Base-by-base conservation (phyloP, 306 rosid genomes). In the Glycyrrhiza uralensis region DNA sequence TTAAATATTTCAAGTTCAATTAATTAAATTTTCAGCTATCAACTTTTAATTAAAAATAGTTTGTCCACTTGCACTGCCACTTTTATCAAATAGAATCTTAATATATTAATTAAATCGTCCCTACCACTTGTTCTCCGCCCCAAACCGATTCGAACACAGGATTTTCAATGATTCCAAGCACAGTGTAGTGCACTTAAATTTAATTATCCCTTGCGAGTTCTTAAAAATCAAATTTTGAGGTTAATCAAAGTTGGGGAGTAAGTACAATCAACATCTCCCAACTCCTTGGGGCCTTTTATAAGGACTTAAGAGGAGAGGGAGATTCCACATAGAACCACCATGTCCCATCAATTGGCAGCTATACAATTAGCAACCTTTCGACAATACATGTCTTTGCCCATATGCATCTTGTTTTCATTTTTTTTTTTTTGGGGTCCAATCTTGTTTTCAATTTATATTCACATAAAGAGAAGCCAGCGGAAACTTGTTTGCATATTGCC, bases 241-340 rank as follows among this genome's bases (percentile, higher is more conserved):
- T 57, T 76, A 72, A n/a, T n/a, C n/a, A n/a, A 79, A 74, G 79
- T 74, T 14, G 50, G 15, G 15, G 41, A 57, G 50, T 15, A 66
- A 80, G 76, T 74, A 50, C 76, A 39, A 74, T 80, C 18, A 54
- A 44, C 15, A 70, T 75, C 73, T 75, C 84, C 83, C 29, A 74
- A 79, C 18, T 69, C 80, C 13, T 80, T 42, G 84, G 84, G 84
- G 41, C 68, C 74, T 68, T 68, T 61, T 32, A 63, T 19, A 67
- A 69, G 38, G 75, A 61, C 54, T n/a, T n/a, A 72, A 26, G 24
- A 32, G 72, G 39, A 60, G 71, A 50, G 65, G 75, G 71, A 69
- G 50, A 66, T 76, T 66, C 74, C 80, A 39, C 58, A 24, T 61
- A 26, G 47, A 68, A 76, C 49, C 55, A n/a, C 1, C 46, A 72